Evolutionary conservation across 2,329 filamentous ascomycete species (phyloP).

Genomic region (Sporothrix euskadiensis): DNA sequence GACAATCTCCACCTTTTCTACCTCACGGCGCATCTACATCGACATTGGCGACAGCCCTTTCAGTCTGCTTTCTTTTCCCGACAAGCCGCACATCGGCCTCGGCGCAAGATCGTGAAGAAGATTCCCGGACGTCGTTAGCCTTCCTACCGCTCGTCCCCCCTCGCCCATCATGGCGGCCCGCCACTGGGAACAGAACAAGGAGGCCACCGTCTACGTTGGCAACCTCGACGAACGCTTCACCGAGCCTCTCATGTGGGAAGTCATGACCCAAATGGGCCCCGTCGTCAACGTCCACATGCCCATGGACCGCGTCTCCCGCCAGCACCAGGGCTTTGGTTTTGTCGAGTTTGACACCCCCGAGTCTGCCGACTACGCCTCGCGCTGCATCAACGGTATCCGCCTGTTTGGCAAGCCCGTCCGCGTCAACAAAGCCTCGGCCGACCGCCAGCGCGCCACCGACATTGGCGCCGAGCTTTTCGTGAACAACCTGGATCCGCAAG

Average conservation of each 20-base stretch:
- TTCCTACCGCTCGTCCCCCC: not conserved
- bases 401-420: conserved; percentile 92
- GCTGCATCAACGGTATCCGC: conserved; percentile 94
- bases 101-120: not conserved
- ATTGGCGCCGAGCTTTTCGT: conserved; percentile 97
- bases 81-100: not conserved
- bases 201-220: conserved; percentile 95
- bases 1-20: not conserved
- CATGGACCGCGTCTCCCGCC: conserved; percentile 95
- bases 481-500: conserved; percentile 90
- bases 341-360: conserved; percentile 96
- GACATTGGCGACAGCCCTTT: not conserved
- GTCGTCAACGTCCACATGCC: conserved; percentile 98
- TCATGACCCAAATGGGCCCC: conserved; percentile 96
- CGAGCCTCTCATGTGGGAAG: conserved; percentile 89
- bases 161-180: conserved; percentile 36
- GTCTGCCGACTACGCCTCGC: conserved; percentile 93
- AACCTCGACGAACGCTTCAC: conserved; percentile 97
- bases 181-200: conserved; percentile 90
- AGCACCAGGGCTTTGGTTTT: conserved; percentile 97
- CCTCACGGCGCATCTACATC: not conserved
- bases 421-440: conserved; percentile 89
- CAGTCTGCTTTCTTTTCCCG: not conserved
- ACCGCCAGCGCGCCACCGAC: conserved; percentile 91
- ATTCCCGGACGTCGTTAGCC: not conserved